Evolutionary conservation across 306 rosid species (phyloP).

Genomic region (Rubus parviflorus): DNA sequence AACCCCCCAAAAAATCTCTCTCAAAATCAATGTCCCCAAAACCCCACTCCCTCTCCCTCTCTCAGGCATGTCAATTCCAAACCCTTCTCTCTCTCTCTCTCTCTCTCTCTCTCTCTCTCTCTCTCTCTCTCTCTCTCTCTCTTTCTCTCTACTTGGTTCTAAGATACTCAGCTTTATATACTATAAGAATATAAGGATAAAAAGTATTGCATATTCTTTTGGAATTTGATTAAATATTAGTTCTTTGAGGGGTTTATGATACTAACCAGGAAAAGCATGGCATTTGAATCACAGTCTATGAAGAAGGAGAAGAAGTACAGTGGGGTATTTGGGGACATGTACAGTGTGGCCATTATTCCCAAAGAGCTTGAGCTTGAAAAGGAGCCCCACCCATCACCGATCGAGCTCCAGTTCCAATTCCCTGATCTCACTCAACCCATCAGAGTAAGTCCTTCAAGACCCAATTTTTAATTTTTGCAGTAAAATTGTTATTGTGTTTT

Average conservation of each 20-base stretch:
- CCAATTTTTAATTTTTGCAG: background rate
- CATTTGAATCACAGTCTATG: slow-evolving; percentile 49
- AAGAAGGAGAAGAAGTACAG: slow-evolving; percentile 47
- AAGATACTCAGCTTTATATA: background rate
- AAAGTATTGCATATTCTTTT: background rate
- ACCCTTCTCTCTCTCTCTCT: background rate
- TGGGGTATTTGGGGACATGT: slow-evolving; percentile 57
- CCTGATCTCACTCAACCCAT: slow-evolving; percentile 51
- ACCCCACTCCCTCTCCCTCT: slow-evolving; percentile 33
- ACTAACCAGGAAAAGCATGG: slow-evolving; percentile 40
- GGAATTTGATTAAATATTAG: slow-evolving; percentile 8
- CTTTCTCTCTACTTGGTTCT: background rate
- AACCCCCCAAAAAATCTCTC: background rate
- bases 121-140: slow-evolving; percentile 22
- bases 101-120: slow-evolving; percentile 22
- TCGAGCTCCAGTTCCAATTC: slow-evolving; percentile 47
- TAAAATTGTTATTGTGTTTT: background rate
- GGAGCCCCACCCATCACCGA: slow-evolving; percentile 20
- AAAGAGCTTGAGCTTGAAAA: slow-evolving; percentile 42
- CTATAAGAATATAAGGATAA: background rate
- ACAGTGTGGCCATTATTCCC: slow-evolving; percentile 43
- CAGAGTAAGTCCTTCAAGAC: slow-evolving; percentile 22
- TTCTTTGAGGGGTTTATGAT: slow-evolving; percentile 3
- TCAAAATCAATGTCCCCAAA: slow-evolving; percentile 46
- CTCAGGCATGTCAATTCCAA: slow-evolving; percentile 57